Conservation (phyloP, 2,329 filamentous ascomycete species). For the Fusarium bactridioides region DNA sequence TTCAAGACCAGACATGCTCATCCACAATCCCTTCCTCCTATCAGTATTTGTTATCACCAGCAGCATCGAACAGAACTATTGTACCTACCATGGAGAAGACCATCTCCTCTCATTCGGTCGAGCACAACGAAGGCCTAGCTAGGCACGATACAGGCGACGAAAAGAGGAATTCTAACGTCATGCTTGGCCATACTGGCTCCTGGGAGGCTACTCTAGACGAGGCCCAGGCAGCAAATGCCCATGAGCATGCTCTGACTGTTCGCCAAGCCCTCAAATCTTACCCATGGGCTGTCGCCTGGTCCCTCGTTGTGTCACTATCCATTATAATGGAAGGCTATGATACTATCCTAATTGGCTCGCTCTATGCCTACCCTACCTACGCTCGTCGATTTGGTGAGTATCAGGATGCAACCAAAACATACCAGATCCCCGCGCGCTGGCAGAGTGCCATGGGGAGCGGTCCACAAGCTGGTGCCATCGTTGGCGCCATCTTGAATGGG, state of each 20-base stretch:
- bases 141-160: not conserved
- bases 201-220: not conserved
- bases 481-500: not conserved
- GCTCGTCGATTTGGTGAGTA: not conserved
- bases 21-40: not conserved
- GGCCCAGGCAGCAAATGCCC: not conserved
- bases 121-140: not conserved
- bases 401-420: not conserved
- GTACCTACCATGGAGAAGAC: not conserved
- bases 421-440: not conserved
- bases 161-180: rapidly evolving
- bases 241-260: not conserved
- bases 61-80: rapidly evolving
- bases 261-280: not conserved
- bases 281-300: not conserved
- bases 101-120: not conserved
- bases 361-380: not conserved
- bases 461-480: not conserved
- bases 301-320: not conserved
- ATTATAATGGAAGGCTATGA: not conserved
- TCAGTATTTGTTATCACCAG: not conserved
- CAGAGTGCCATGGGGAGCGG: not conserved
- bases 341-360: not conserved
- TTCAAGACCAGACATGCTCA: not conserved
- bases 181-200: not conserved